Evolutionary conservation across 257 asterid genomes (phyloP).

Genomic region (Solanum sitiens): DNA sequence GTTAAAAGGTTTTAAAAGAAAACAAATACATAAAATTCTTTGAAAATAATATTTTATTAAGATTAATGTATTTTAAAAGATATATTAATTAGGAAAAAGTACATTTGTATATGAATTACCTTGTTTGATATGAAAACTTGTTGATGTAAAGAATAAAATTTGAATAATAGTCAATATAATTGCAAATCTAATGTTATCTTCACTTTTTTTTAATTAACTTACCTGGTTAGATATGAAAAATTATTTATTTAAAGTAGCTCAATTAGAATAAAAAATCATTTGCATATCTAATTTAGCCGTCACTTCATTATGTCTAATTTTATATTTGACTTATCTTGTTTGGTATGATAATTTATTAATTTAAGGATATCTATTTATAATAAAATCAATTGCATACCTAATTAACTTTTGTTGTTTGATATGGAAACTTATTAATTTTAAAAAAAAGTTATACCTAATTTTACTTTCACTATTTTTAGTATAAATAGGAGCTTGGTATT

Average conservation of each 20-base stretch:
- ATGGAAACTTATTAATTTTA: neutral
- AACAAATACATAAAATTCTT: too few species aligned
- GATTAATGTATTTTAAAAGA: too few species aligned
- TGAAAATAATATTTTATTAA: too few species aligned
- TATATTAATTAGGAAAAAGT: neutral
- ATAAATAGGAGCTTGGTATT: neutral
- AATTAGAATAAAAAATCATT: neutral
- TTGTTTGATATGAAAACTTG: neutral
- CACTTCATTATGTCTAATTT: neutral
- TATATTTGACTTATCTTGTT: neutral
- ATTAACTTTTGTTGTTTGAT: neutral
- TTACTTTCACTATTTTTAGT: neutral
- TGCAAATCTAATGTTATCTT: neutral
- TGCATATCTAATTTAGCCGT: neutral
- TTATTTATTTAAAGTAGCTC: neutral
- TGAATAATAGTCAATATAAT: neutral
- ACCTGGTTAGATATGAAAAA: neutral
- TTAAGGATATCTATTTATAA: too few species aligned
- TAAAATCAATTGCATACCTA: neutral
- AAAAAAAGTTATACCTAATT: neutral
- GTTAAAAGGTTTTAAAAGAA: too few species aligned
- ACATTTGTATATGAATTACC: too few species aligned
- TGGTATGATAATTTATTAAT: neutral
- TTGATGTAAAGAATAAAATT: neutral
- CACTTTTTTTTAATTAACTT: neutral